These are phyloP conservation scores for Cyberlindnera subsufficiens DNA, from an alignment of 805 yeast species.

Conservation along the genomic window DNA sequence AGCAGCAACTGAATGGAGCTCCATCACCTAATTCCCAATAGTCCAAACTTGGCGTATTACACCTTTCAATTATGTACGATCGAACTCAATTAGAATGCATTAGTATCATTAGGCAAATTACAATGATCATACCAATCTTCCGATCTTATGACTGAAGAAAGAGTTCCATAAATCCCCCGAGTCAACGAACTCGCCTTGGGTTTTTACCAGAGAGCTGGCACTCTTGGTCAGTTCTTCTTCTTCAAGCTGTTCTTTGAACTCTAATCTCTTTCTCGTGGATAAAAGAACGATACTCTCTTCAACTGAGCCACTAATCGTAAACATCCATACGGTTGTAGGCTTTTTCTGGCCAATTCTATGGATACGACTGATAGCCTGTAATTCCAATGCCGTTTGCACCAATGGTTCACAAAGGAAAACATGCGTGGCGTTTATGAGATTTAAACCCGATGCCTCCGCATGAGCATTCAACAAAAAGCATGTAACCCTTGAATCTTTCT, in stretches of 20 bases:
- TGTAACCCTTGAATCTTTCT: conserved; percentile 55
- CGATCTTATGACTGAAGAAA: conserved; percentile 35
- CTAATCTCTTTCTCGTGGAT: conserved; percentile 55
- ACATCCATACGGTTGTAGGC: conserved; percentile 89
- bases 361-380: conserved; percentile 88
- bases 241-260: conserved; percentile 34
- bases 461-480: conserved; percentile 83
- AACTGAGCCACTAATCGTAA: conserved; percentile 75
- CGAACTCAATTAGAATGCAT: too few species aligned
- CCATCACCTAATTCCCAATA: background rate
- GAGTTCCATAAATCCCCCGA: conserved; percentile 59
- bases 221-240: conserved; percentile 50
- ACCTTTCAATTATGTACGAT: background rate
- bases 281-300: conserved; percentile 81
- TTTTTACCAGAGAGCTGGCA: conserved; percentile 42
- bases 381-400: conserved; percentile 77
- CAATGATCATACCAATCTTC: conserved; percentile 6
- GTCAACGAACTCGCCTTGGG: conserved; percentile 52
- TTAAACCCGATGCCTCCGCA: conserved; percentile 86
- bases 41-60: too few species aligned
- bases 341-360: conserved; percentile 87
- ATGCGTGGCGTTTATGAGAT: conserved; percentile 87
- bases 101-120: too few species aligned
- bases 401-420: conserved; percentile 91
- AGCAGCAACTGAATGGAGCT: too few species aligned